phyloP scores from a whole-genome alignment of 768 basidiomycete genomes.

The Omphalotus guepiniiformis region DNA sequence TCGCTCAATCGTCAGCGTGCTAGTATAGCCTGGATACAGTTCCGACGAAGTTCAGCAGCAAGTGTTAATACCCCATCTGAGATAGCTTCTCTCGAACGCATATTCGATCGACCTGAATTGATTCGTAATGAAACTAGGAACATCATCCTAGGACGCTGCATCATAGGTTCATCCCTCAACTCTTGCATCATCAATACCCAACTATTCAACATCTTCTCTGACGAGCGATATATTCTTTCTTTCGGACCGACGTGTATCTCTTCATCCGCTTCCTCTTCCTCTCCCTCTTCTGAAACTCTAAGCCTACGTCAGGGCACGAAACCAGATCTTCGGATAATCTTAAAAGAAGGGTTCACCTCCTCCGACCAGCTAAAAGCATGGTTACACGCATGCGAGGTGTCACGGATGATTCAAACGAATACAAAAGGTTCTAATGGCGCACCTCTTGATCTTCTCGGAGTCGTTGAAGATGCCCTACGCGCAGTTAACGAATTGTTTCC shows the following conservation, averaged over 20 bases:
- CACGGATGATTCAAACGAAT: background rate
- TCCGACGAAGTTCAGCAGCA: constrained; percentile 16
- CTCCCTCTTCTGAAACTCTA: constrained; percentile 10
- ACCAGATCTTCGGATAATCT: no score
- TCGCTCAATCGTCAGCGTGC: constrained; percentile 59
- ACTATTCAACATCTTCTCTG: constrained; percentile 35
- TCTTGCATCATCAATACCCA: constrained; percentile 23
- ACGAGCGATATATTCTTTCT: constrained; percentile 54
- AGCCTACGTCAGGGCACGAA: no score
- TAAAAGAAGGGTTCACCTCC: background rate
- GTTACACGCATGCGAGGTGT: background rate
- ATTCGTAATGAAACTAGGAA: constrained; percentile 35
- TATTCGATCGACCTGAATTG: constrained; percentile 36
- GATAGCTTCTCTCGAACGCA: constrained; percentile 38
- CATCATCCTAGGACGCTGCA: constrained; percentile 37
- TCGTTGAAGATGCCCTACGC: background rate
- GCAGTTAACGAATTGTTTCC: background rate
- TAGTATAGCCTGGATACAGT: constrained; percentile 46
- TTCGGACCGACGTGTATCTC: constrained; percentile 30
- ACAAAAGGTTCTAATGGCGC: background rate
- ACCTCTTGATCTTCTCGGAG: background rate
- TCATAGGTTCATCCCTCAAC: constrained; percentile 46
- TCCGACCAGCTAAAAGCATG: background rate
- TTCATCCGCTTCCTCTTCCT: constrained; percentile 7
- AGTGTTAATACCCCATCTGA: constrained; percentile 28